A percentile compares a stretch with the other conserved stretches of the same genome.
Evolutionary conservation across 768 basidiomycete genomes (phyloP).

Genomic region (Panaeolus cyanescens): DNA sequence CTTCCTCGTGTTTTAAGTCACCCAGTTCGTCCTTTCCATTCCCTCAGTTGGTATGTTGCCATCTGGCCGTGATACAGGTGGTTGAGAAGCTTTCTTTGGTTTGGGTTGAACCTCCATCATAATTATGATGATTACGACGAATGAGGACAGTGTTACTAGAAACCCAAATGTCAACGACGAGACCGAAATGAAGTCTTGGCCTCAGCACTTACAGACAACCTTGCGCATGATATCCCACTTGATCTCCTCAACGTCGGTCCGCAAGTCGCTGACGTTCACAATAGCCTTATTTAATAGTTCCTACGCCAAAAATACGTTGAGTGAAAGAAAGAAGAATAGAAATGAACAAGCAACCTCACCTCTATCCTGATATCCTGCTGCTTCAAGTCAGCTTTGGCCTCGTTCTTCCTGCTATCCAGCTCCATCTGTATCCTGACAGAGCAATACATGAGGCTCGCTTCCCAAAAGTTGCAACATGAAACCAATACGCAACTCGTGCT

Average conservation of each 20-base stretch:
- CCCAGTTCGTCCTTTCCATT: conserved; percentile 33
- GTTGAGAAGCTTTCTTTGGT: conserved; percentile 29
- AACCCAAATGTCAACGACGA: conserved; percentile 5
- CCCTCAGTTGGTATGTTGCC: conserved; percentile 31
- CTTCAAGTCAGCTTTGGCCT: conserved; percentile 83
- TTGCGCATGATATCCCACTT: conserved; percentile 90
- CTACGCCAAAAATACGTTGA: conserved; percentile 33
- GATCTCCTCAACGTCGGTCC: conserved; percentile 80
- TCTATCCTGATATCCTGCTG: conserved; percentile 84
- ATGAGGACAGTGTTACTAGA: conserved; percentile 62
- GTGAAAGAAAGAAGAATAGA: conserved; percentile 2
- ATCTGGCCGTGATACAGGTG: conserved; percentile 26
- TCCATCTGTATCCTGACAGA: conserved; percentile 89
- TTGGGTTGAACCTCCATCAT: conserved; percentile 67
- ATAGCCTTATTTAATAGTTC: conserved; percentile 76
- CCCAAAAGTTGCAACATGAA: not conserved
- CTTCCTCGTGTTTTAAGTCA: conserved; percentile 23
- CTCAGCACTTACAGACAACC: conserved; percentile 64
- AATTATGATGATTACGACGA: conserved; percentile 69
- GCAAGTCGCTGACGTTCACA: conserved; percentile 73
- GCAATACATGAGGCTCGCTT: conserved; percentile 6
- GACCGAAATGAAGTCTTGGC: not conserved
- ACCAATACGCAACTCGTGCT: conserved; percentile 73
- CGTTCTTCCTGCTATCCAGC: conserved; percentile 90
- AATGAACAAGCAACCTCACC: conserved; percentile 38